Percentiles rank a stretch among this genome's conserved stretches.
These are phyloP conservation scores for Chlamydomonas reinhardtii DNA, from an alignment of 163 green algal species.

Conservation along the genomic window DNA sequence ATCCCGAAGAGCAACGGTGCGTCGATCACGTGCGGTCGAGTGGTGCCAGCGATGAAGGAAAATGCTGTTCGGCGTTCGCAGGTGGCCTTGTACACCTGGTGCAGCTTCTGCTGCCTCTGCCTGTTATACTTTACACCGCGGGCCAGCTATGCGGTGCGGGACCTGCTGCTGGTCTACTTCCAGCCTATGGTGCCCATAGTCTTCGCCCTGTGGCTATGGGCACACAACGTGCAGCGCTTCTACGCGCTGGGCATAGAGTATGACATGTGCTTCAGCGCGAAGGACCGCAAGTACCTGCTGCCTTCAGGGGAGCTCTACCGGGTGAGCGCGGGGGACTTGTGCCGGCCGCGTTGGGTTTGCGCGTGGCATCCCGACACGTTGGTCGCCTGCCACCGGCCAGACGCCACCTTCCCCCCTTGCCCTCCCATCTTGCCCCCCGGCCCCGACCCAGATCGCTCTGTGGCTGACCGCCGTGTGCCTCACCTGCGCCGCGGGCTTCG, in stretches of 20 bases:
- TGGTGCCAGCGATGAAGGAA: no score
- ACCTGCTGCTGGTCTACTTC: conserved; percentile 62
- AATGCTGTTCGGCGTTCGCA: neutral
- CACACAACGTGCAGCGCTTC: conserved; percentile 72
- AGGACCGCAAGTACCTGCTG: conserved; percentile 74
- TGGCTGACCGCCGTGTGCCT: conserved; percentile 34
- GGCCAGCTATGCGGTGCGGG: neutral
- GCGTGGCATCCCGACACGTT: no score
- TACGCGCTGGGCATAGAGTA: conserved; percentile 73
- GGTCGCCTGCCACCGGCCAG: no score
- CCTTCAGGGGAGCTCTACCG: conserved; percentile 62
- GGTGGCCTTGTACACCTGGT: conserved; percentile 1
- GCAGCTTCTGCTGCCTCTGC: neutral
- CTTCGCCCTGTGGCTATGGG: conserved; percentile 89
- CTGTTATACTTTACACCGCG: neutral
- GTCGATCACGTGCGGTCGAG: no score
- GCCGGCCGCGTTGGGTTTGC: neutral
- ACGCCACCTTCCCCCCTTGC: no score
- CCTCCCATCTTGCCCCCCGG: no score
- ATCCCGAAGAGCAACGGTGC: no score
- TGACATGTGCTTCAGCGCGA: conserved; percentile 75
- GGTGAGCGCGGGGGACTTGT: conserved; percentile 16
- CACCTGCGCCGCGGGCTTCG: conserved; percentile 60
- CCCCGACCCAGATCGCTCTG: no score
- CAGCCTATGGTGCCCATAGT: conserved; percentile 77